A percentile compares a stretch with the other conserved stretches of the same genome.
Conservation (phyloP, 108 stramenopile species). For the Pseudonitzschia multistriata region DNA sequence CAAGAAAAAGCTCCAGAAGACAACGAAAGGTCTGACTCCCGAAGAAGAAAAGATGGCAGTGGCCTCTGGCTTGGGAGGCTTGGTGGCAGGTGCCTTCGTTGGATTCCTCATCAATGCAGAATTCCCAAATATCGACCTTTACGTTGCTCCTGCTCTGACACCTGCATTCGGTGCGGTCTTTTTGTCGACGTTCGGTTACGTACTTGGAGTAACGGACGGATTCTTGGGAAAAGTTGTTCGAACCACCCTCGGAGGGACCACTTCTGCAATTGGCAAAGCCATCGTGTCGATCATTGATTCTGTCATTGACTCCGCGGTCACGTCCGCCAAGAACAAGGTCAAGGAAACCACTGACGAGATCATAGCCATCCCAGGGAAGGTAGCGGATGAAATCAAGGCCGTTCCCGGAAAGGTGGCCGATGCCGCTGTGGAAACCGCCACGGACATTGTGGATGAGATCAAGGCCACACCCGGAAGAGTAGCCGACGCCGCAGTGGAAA, state of each 20-base stretch:
- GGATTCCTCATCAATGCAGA: slow-evolving; percentile 13
- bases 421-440: slow-evolving; percentile 48
- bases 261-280: slow-evolving; percentile 13
- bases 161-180: slow-evolving; percentile 39
- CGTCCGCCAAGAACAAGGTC: slow-evolving; percentile 40
- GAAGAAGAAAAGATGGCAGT: slow-evolving; percentile 23
- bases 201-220: slow-evolving; percentile 35
- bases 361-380: slow-evolving; percentile 44
- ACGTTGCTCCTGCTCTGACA: slow-evolving; percentile 33
- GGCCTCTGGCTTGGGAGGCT: slow-evolving; percentile 27
- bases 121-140: slow-evolving; percentile 25
- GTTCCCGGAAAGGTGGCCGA: slow-evolving; percentile 63
- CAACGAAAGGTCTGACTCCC: slow-evolving; percentile 7
- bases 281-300: slow-evolving; percentile 22
- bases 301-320: slow-evolving; percentile 31
- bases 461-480: slow-evolving; percentile 42
- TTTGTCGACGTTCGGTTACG: slow-evolving; percentile 37
- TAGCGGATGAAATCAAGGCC: slow-evolving; percentile 53
- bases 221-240: slow-evolving; percentile 40
- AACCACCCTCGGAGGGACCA: slow-evolving; percentile 42
- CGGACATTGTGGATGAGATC: slow-evolving; percentile 60
- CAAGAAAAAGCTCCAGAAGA: neutral
- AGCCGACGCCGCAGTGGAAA: slow-evolving; percentile 26
- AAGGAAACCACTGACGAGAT: slow-evolving; percentile 61
- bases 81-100: slow-evolving; percentile 17